Percentiles rank a stretch among this genome's conserved stretches.
These are phyloP conservation scores for Colletotrichum limetticola DNA, from an alignment of 2,329 filamentous ascomycete genomes.

Conservation along the genomic window DNA sequence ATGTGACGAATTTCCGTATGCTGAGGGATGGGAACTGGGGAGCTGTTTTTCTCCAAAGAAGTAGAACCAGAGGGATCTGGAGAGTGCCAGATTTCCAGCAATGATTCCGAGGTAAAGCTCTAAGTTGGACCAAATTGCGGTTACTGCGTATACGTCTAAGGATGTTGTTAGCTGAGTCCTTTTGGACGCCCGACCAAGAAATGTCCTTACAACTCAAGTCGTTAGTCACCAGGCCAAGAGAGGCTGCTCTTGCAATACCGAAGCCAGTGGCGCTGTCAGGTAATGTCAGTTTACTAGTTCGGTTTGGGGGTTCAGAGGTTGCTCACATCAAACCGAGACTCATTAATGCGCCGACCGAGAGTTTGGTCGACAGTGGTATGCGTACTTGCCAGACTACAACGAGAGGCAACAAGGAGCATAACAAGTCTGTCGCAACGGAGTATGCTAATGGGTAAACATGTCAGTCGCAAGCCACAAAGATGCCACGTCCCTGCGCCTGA, in stretches of 20 bases:
- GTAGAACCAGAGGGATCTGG: constrained; percentile 39
- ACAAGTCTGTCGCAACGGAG: constrained; percentile 40
- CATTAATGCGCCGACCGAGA: constrained; percentile 46
- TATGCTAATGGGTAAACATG: constrained; percentile 34
- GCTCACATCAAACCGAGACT: constrained; percentile 42
- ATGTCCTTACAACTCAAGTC: constrained; percentile 41
- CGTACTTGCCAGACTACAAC: constrained; percentile 47
- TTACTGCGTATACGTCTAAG: constrained; percentile 45
- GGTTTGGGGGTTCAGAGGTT: neutral
- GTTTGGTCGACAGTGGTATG: constrained; percentile 44
- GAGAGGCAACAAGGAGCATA: constrained; percentile 43
- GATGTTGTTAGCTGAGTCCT: neutral
- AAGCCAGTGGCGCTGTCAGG: constrained; percentile 40
- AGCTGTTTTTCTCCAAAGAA: constrained; percentile 35
- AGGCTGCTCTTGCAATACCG: constrained; percentile 39
- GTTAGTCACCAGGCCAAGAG: constrained; percentile 37
- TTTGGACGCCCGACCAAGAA: too few relatives aligned
- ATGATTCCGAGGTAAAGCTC: constrained; percentile 51
- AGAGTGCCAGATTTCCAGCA: constrained; percentile 44
- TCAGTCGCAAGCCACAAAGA: neutral
- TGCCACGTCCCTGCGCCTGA: neutral
- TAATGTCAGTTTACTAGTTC: neutral
- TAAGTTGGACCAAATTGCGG: constrained; percentile 51
- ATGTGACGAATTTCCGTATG: constrained; percentile 11
- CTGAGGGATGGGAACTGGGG: neutral